phyloP scores from a whole-genome alignment of 495 filamentous ascomycete genomes.

The Xylaria longipes region DNA sequence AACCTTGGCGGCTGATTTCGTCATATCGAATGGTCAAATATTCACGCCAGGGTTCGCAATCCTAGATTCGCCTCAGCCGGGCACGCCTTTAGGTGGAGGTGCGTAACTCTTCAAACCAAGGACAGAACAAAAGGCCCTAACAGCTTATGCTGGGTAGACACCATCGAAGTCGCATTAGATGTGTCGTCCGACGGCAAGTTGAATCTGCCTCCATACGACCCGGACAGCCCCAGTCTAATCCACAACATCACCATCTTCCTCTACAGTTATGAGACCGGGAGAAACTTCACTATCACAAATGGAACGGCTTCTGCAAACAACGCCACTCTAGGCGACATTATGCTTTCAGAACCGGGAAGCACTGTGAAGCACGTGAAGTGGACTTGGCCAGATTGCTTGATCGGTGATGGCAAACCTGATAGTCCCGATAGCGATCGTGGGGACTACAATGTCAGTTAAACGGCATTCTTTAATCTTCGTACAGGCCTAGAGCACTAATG shows the following conservation, averaged over 20 bases:
- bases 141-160: constrained; percentile 48
- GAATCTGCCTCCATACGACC: constrained; percentile 59
- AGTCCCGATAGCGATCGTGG: constrained; percentile 48
- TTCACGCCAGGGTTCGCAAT: constrained; percentile 70
- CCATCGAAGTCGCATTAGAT: constrained; percentile 69
- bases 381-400: constrained; percentile 69
- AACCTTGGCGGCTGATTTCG: constrained; percentile 50
- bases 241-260: constrained; percentile 71
- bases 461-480: neutral
- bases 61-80: constrained; percentile 68
- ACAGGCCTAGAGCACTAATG: constrained; percentile 13
- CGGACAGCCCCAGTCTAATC: constrained; percentile 57
- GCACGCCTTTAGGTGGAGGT: constrained; percentile 71
- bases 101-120: constrained; percentile 32
- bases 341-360: constrained; percentile 64
- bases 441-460: constrained; percentile 53
- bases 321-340: constrained; percentile 65
- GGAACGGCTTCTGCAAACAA: constrained; percentile 61
- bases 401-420: constrained; percentile 58
- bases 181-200: constrained; percentile 69
- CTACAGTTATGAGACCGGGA: constrained; percentile 62
- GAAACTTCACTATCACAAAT: constrained; percentile 74
- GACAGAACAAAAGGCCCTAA: neutral
- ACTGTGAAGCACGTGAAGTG: constrained; percentile 76
- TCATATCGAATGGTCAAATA: constrained; percentile 64